Conservation (phyloP, 495 filamentous ascomycete genomes). For the Aspergillus bertholletiae region DNA sequence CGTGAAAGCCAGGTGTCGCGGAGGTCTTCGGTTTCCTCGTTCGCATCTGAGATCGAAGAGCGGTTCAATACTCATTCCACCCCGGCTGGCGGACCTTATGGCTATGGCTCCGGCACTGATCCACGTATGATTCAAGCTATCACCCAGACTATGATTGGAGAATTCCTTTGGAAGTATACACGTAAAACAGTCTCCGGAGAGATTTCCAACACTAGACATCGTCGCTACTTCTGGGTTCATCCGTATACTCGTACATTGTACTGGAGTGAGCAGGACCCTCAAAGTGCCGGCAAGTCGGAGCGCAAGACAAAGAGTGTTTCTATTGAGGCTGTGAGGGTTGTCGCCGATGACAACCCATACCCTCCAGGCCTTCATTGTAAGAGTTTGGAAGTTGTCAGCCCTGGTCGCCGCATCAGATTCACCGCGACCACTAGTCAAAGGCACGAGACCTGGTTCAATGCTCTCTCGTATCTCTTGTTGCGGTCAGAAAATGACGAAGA, state of each 20-base stretch:
- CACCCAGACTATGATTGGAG: constrained; percentile 99
- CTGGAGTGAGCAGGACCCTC: constrained; percentile 91
- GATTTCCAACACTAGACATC: constrained; percentile 83
- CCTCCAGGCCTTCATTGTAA: constrained; percentile 92
- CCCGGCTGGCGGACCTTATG: constrained; percentile 54
- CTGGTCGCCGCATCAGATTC: constrained; percentile 83
- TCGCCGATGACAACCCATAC: constrained; percentile 94
- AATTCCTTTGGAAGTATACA: constrained; percentile 98
- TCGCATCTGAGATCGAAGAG: constrained; percentile 87
- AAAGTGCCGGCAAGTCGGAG: constrained; percentile 69
- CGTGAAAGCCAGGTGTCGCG: constrained; percentile 59
- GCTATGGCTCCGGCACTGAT: constrained; percentile 62
- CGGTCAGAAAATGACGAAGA: constrained; percentile 57
- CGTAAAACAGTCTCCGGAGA: constrained; percentile 82
- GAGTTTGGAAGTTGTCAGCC: constrained; percentile 86
- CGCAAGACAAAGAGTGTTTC: constrained; percentile 90
- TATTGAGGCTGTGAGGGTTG: constrained; percentile 88
- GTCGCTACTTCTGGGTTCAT: constrained; percentile 98
- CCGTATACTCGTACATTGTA: constrained; percentile 96
- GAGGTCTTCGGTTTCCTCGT: constrained; percentile 89
- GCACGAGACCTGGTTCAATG: constrained; percentile 99
- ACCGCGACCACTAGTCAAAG: constrained; percentile 90
- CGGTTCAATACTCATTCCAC: constrained; percentile 74
- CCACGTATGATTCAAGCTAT: constrained; percentile 99
- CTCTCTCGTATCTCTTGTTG: constrained; percentile 85